These are phyloP conservation scores for Sporothrix mexicana DNA, from an alignment of 2,329 filamentous ascomycete genomes.

Conservation along the genomic window DNA sequence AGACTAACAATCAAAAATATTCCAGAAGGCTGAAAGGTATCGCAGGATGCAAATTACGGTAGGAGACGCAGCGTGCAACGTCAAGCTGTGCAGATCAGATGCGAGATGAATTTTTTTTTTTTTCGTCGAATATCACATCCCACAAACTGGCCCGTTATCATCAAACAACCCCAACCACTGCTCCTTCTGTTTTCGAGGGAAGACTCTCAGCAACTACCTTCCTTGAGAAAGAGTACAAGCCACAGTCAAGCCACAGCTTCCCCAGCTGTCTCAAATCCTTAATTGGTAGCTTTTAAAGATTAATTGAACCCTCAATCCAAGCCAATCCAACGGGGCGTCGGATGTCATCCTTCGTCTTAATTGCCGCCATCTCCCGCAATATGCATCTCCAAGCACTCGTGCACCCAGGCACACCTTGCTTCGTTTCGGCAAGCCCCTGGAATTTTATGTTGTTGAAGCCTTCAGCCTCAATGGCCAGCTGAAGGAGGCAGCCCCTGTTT, in stretches of 20 bases:
- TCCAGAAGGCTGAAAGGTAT: neutral
- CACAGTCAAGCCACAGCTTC: slow-evolving; percentile 16
- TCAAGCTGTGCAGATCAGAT: neutral
- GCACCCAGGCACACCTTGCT: slow-evolving; percentile 20
- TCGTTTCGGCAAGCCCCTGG: neutral
- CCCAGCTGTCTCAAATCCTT: neutral
- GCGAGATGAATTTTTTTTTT: neutral
- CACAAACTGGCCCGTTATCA: no score
- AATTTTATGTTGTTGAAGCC: neutral
- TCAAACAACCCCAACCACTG: no score
- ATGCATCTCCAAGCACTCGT: slow-evolving; percentile 23
- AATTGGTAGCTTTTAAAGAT: neutral
- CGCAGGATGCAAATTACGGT: no score
- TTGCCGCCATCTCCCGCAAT: slow-evolving; percentile 23
- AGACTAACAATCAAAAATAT: neutral
- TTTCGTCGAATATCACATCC: no score
- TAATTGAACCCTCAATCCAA: slow-evolving; percentile 16
- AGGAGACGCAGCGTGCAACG: no score
- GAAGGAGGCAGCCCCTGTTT: neutral
- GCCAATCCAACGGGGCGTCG: neutral
- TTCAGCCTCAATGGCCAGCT: slow-evolving; percentile 21
- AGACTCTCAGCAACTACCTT: neutral
- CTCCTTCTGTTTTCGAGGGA: no score
- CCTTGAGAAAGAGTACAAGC: neutral
- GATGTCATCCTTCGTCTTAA: slow-evolving; percentile 11